Evolutionary conservation across 306 rosid species (phyloP), one percentile per base, ranked within the genome.

Genomic region (Castanea mollissima): DNA sequence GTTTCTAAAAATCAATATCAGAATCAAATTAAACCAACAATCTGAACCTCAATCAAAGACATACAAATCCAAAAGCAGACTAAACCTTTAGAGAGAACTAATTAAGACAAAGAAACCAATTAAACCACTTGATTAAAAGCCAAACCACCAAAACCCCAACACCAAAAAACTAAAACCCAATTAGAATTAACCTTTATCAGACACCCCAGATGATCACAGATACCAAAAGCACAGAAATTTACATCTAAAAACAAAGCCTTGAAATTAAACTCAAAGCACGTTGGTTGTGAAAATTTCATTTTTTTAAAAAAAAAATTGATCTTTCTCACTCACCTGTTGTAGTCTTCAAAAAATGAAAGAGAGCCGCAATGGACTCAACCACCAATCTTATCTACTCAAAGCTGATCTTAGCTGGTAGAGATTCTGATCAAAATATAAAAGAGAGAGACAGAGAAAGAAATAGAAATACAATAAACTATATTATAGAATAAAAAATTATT

Each of bases 311-410:
- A n/a, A n/a, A n/a, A n/a, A n/a, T n/a, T 69, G 80, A 58, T 74
- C 27, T 31, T 34, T 0, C 73, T 59, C 2, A 31, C 76, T 86
- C 63, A 88, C 92, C 91, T 70, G 88, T 34, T 68, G 15, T 64
- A 86, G 87, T 35, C 76, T 83, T 86, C 71, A 69, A 41, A 58
- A 16, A 38, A 78, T 55, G 55, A 27, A 55, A 75, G 55, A 77
- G 79, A 77, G 77, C 72, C 14, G 65, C 56, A 88, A 80, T 18
- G 81, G 54, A 78, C 83, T 69, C 87, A 82, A 56, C 85, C 74
- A 79, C 87, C 81, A 85, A 88, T 85, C 97, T 90, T 90, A 85
- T 85, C 89, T 75, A 80, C 85, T 85, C 77, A 73, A 77, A 76
- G 88, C 32, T 75, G 73, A 85, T 84, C 52, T 82, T 82, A 87